Evolutionary conservation across 2,329 filamentous ascomycete species (phyloP).

Genomic region (Cordyceps cicadae): DNA sequence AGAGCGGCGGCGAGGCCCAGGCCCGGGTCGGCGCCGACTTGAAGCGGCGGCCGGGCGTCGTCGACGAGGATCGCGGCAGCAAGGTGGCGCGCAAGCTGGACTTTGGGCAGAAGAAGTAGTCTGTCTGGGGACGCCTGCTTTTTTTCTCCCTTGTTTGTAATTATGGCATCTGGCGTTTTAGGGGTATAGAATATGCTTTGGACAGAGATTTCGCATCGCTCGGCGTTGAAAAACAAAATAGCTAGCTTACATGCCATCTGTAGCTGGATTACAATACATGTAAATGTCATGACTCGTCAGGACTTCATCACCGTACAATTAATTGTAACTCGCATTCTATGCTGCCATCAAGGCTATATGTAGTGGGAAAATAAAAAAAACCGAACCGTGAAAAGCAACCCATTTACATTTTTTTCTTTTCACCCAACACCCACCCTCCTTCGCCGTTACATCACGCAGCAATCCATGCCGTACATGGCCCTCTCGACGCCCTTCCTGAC

Average conservation of each 20-base stretch:
- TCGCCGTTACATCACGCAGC: conserved; percentile 61
- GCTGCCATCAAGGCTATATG: background rate
- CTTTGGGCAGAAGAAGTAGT: conserved; percentile 44
- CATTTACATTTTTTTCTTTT: background rate
- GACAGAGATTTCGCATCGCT: too few species aligned
- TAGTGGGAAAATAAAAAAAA: background rate
- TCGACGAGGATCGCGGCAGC: conserved; percentile 59
- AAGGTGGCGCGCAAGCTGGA: conserved; percentile 79
- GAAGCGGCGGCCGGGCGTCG: conserved; percentile 59
- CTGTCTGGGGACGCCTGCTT: background rate
- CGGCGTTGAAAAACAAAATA: background rate
- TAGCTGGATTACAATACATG: background rate
- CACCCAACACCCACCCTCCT: conserved; percentile 16
- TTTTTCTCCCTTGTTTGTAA: background rate
- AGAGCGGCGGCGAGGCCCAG: conserved; percentile 63
- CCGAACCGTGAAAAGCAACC: background rate
- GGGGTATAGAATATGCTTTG: too few species aligned
- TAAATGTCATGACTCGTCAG: background rate
- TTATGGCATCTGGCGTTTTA: background rate
- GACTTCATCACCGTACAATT: background rate
- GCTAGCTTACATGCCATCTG: too few species aligned
- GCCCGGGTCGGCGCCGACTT: conserved; percentile 76
- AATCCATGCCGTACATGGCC: conserved; percentile 95
- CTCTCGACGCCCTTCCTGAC: conserved; percentile 84
- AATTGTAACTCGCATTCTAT: background rate